Percentiles rank a stretch among this genome's conserved stretches.
Conservation (phyloP, 2,329 filamentous ascomycete genomes). For the Orbilia quercus region DNA sequence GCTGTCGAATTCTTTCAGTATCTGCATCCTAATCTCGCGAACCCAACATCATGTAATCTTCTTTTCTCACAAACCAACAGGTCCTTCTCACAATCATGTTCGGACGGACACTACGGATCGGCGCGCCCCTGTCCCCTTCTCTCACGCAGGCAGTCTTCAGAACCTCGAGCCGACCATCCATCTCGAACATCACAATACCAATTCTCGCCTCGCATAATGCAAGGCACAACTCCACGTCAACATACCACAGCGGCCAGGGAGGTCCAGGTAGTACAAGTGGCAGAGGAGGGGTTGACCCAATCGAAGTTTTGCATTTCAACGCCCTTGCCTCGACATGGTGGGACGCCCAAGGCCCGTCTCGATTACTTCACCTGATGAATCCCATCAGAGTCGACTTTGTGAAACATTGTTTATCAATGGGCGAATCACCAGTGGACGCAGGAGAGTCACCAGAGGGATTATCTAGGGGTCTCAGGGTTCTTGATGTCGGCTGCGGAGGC, state of each 20-base stretch:
- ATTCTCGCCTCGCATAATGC: constrained; percentile 24
- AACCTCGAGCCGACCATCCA: constrained; percentile 11
- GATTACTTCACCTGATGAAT: constrained; percentile 97
- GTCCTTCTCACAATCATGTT: constrained; percentile 27
- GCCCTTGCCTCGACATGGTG: constrained; percentile 94
- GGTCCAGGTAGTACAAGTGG: constrained; percentile 20
- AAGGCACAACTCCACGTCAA: constrained; percentile 41
- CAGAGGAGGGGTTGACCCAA: constrained; percentile 80
- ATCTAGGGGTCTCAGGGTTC: constrained; percentile 71
- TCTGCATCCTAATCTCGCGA: neutral
- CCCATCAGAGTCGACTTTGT: constrained; percentile 95
- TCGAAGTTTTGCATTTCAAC: constrained; percentile 94
- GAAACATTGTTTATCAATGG: constrained; percentile 73
- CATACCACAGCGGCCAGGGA: constrained; percentile 34
- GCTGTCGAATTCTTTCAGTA: neutral
- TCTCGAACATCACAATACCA: constrained; percentile 1
- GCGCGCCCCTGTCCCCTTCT: constrained; percentile 37
- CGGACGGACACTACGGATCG: constrained; percentile 34
- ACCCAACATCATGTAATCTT: constrained; percentile 33
- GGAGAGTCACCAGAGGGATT: constrained; percentile 42
- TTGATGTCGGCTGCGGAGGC: constrained; percentile 94
- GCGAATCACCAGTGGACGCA: constrained; percentile 62
- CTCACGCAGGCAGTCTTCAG: constrained; percentile 8
- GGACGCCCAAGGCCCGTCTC: constrained; percentile 92
- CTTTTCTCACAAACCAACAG: constrained; percentile 3